A percentile compares a stretch with the other conserved stretches of the same genome.
phyloP scores from a whole-genome alignment of 257 asterid genomes.

The Petunia axillaris region DNA sequence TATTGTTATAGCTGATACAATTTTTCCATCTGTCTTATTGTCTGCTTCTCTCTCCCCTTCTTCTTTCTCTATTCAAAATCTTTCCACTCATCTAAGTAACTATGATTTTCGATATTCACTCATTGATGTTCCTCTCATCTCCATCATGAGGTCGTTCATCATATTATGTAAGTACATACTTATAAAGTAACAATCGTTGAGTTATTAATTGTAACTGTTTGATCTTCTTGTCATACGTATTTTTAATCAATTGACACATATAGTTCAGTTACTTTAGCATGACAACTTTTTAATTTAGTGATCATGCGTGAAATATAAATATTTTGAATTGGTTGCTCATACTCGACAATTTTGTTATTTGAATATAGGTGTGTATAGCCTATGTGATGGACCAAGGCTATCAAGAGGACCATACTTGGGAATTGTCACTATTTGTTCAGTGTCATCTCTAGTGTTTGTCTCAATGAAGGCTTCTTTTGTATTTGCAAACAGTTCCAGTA shows the following conservation, averaged over 20 bases:
- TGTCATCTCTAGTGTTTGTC: slow-evolving; percentile 75
- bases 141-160: slow-evolving; percentile 77
- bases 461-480: slow-evolving; percentile 75
- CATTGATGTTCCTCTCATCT: slow-evolving; percentile 82
- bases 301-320: too few species aligned
- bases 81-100: slow-evolving; percentile 49
- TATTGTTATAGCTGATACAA: slow-evolving; percentile 69
- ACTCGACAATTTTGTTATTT: not conserved
- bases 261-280: too few species aligned
- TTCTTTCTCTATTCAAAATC: slow-evolving; percentile 39
- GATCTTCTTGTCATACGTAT: not conserved
- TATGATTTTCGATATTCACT: slow-evolving; percentile 91
- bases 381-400: slow-evolving; percentile 88
- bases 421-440: slow-evolving; percentile 74
- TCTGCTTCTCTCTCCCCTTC: slow-evolving; percentile 64
- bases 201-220: not conserved
- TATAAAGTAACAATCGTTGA: not conserved
- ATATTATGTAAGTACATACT: slow-evolving; percentile 63
- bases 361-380: slow-evolving; percentile 73
- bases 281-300: too few species aligned
- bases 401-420: slow-evolving; percentile 87
- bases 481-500: slow-evolving; percentile 35
- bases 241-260: not conserved
- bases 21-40: slow-evolving; percentile 81
- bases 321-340: too few species aligned